Evolutionary conservation across 768 basidiomycete genomes (phyloP).

Genomic region (Lepiota brunneoincarnata): DNA sequence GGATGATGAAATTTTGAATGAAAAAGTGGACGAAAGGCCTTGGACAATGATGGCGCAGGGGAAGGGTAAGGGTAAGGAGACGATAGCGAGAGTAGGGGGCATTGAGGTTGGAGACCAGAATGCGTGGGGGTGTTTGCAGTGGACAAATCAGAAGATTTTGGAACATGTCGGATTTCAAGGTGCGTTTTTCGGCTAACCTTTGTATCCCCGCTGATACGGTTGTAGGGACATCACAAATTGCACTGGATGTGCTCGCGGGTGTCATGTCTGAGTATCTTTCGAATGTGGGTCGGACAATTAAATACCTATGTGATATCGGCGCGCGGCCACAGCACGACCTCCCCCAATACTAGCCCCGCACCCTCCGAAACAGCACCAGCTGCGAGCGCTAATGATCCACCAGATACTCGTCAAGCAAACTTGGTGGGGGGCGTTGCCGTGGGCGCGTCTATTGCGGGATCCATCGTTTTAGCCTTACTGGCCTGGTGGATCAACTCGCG

Average conservation of each 20-base stretch:
- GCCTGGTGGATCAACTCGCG: background rate
- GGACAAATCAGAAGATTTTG: slow-evolving; percentile 74
- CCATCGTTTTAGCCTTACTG: background rate
- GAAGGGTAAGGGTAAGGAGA: slow-evolving; percentile 21
- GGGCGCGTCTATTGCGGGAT: background rate
- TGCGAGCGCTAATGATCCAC: background rate
- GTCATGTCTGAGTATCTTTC: slow-evolving; percentile 78
- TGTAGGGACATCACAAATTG: slow-evolving; percentile 68
- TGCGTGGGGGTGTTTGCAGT: slow-evolving; percentile 63
- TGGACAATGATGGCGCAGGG: slow-evolving; percentile 39
- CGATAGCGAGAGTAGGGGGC: slow-evolving; percentile 19
- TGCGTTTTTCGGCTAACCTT: slow-evolving; percentile 29
- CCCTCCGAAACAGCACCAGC: background rate
- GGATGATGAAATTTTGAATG: slow-evolving; percentile 36
- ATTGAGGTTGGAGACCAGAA: slow-evolving; percentile 60
- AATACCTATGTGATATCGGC: slow-evolving; percentile 69
- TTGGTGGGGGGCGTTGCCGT: background rate
- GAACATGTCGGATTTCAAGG: slow-evolving; percentile 95
- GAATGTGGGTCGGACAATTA: slow-evolving; percentile 85
- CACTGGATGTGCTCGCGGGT: slow-evolving; percentile 74
- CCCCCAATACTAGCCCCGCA: background rate
- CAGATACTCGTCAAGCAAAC: background rate
- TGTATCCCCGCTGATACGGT: background rate
- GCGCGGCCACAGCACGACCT: background rate
- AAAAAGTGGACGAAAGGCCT: slow-evolving; percentile 58